phyloP scores from a whole-genome alignment of 345 rosid genomes.

The Moricandia arvensis region DNA sequence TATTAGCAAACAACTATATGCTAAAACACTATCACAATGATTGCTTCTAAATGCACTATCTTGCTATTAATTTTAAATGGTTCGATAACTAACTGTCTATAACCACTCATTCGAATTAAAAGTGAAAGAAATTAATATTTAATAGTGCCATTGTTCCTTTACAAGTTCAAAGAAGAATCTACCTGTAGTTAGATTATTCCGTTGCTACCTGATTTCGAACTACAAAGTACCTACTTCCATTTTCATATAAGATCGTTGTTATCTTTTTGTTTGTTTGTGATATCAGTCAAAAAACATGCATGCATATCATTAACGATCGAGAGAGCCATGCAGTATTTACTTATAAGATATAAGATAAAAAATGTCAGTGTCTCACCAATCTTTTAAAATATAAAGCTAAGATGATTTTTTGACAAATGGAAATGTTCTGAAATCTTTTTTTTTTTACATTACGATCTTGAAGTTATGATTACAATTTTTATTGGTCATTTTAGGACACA shows the following conservation, averaged over 20 bases:
- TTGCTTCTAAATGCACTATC: neutral
- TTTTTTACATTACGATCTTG: neutral
- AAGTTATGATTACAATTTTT: neutral
- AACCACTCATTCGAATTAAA: neutral
- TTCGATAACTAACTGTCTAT: slow-evolving; percentile 5
- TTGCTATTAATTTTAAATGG: neutral
- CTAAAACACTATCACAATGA: neutral
- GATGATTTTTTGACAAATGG: neutral
- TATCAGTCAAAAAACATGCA: neutral
- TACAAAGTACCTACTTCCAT: neutral
- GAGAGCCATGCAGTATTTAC: neutral
- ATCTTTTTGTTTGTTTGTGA: neutral
- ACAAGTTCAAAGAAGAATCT: neutral
- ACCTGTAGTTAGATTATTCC: neutral
- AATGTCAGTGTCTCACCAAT: neutral
- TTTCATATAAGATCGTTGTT: slow-evolving; percentile 1
- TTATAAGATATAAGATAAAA: neutral
- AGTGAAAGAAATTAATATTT: neutral
- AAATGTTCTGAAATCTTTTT: neutral
- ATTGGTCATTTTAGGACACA: neutral
- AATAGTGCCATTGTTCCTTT: neutral
- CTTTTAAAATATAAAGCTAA: neutral
- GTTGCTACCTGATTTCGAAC: neutral
- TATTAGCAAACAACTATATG: slow-evolving; percentile 12
- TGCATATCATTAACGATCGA: neutral